Conservation (phyloP, 371 early-diverging fungal species). For the Paraphysoderma sedebokerense region DNA sequence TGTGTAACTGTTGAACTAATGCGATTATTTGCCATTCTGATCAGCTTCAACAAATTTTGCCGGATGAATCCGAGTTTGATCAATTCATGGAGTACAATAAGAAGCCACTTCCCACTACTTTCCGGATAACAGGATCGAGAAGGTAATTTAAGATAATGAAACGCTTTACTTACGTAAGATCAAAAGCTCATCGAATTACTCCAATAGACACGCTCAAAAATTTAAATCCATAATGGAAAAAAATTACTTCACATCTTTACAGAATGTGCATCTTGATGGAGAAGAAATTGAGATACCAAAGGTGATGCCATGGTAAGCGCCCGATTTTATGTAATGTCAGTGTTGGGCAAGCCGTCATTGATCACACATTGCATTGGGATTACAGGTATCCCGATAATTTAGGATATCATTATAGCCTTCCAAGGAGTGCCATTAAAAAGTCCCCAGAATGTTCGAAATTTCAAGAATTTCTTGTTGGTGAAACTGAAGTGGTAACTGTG, state of each 20-base stretch:
- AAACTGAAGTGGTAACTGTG: constrained; percentile 61
- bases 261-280: constrained; percentile 41
- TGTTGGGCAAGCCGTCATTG: neutral
- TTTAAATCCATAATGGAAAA: constrained; percentile 18
- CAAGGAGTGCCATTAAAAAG: constrained; percentile 52
- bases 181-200: constrained; percentile 5
- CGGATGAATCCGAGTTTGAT: constrained; percentile 61
- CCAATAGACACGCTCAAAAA: constrained; percentile 12
- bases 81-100: constrained; percentile 40
- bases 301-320: constrained; percentile 45
- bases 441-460: constrained; percentile 55
- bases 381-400: constrained; percentile 72
- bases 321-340: neutral
- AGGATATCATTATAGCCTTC: constrained; percentile 65
- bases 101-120: constrained; percentile 66
- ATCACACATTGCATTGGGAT: neutral
- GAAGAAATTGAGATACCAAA: constrained; percentile 49
- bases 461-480: constrained; percentile 83
- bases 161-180: neutral
- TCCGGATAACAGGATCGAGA: constrained; percentile 81
- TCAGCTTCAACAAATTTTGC: constrained; percentile 50
- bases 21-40: neutral
- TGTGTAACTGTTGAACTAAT: neutral
- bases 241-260: constrained; percentile 16
- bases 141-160: constrained; percentile 16